Evolutionary conservation across 305 asterid genomes (phyloP).

Genomic region (Fraxinus nigra): DNA sequence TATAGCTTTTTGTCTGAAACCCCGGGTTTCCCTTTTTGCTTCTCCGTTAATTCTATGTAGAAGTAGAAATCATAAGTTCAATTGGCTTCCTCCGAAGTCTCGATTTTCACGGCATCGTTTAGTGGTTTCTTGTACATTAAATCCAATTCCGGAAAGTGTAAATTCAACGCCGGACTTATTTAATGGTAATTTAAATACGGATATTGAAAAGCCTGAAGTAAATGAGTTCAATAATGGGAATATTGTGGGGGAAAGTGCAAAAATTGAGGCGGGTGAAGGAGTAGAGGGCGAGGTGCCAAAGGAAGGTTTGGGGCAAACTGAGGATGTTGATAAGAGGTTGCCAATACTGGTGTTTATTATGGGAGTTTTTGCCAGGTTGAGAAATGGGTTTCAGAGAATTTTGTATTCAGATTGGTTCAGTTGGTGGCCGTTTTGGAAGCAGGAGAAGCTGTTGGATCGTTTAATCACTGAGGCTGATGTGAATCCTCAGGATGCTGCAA

Average conservation of each 20-base stretch:
- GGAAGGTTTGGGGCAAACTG: slow-evolving; percentile 22
- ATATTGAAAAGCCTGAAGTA: slow-evolving; percentile 25
- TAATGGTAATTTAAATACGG: slow-evolving; percentile 21
- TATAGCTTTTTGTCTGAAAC: slow-evolving; percentile 25
- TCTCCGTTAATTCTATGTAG: slow-evolving; percentile 20
- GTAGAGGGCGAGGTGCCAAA: slow-evolving; percentile 33
- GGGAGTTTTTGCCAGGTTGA: slow-evolving; percentile 56
- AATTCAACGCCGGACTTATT: slow-evolving; percentile 31
- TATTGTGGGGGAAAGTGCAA: slow-evolving; percentile 19
- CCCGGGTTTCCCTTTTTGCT: slow-evolving; percentile 18
- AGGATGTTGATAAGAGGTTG: slow-evolving; percentile 41
- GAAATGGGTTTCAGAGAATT: slow-evolving; percentile 50
- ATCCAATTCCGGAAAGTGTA: slow-evolving; percentile 36
- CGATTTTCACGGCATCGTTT: slow-evolving; percentile 47
- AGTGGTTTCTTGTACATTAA: slow-evolving; percentile 44
- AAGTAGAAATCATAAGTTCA: slow-evolving; percentile 23
- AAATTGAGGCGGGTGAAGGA: slow-evolving; percentile 14
- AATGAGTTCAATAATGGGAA: slow-evolving; percentile 25
- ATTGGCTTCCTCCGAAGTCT: slow-evolving; percentile 25
- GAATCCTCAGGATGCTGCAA: slow-evolving; percentile 67
- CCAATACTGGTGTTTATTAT: slow-evolving; percentile 59
- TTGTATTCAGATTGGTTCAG: slow-evolving; percentile 58
- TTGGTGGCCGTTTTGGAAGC: slow-evolving; percentile 88
- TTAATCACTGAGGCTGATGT: slow-evolving; percentile 83
- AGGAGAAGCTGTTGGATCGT: slow-evolving; percentile 73